Base-by-base conservation (phyloP, 2,329 filamentous ascomycete genomes). In the Claviceps cyperi region DNA sequence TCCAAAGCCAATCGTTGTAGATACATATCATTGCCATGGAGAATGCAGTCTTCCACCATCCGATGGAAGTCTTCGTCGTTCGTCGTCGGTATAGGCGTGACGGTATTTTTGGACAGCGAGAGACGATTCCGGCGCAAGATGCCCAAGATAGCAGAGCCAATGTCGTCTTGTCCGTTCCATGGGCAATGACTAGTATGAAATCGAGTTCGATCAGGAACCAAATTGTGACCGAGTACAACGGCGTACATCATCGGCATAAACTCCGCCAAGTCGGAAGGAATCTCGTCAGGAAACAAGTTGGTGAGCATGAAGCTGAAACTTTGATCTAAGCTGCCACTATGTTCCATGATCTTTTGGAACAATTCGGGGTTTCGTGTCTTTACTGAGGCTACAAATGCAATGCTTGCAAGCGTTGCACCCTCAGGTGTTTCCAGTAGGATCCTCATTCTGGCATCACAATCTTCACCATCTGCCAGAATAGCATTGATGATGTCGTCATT, bases 1-100 rank as follows among this genome's bases (percentile, higher is more conserved):
- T 67, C 63, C 9, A 53, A 51, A 1, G 53, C 52, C 1, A 66
- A 55, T 1, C 64, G 60, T 21, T 58, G 50, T 13, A 66, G 49
- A 17, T 58, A 53, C n/a, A 66, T 52, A 7, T 60, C 50, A 24
- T 56, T 50, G 13, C 58, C 52, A 19, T 62, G 51, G n/a, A 58
- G 50, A 9, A 51, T 49, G 13, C 54, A 45, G 9, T 39, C 19
- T 3, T 46, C 37, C 3, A 53, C 49, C n/a, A 44, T 39, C 11
- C 1, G 2, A n/a, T 49, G 37, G 32, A 62, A 62, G 9, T 47
- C 48, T 0, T 43, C 13, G 15, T 62, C 59, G 3, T 47, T 43
- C 4, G 64, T 37, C 2, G 50, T 47, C 0, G 40, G 22, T 2
- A 61, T 32, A 3, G 46, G 51, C 11, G 46, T 55, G 2, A 44